phyloP scores from a whole-genome alignment of 1,139 yeast species.

The Yamadazyma buinensis region DNA sequence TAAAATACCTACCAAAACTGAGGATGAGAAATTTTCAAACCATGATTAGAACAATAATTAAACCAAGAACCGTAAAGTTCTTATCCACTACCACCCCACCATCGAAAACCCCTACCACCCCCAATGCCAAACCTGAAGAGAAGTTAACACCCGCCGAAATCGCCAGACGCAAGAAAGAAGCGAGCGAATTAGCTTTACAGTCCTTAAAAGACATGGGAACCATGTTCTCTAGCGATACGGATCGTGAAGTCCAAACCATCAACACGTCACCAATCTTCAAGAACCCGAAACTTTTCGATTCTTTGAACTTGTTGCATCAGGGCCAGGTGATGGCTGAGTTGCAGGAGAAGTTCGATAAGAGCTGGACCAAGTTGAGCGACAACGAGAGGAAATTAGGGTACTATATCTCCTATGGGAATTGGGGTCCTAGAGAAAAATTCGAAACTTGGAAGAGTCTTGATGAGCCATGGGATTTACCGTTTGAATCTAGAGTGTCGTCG shows the following conservation, averaged over 20 bases:
- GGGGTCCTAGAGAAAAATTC: conserved; percentile 62
- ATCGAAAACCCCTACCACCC: not conserved
- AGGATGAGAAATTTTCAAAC: conserved; percentile 1
- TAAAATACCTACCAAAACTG: no score
- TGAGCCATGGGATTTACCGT: conserved; percentile 55
- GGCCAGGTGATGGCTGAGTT: conserved; percentile 55
- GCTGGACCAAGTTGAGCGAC: conserved; percentile 45
- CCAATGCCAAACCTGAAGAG: conserved; percentile 1
- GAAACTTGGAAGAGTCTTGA: conserved; percentile 32
- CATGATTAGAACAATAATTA: conserved; percentile 1
- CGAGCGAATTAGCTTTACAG: conserved; percentile 41
- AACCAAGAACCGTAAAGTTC: not conserved
- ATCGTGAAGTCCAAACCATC: conserved; percentile 46
- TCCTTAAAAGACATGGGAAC: conserved; percentile 42
- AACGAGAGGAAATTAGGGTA: conserved; percentile 51
- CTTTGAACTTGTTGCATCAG: conserved; percentile 51
- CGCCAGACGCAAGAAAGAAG: conserved; percentile 22
- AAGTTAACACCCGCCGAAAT: conserved; percentile 11
- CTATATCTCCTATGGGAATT: conserved; percentile 58
- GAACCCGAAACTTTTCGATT: conserved; percentile 42
- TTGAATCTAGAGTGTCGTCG: conserved; percentile 31
- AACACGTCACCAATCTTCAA: conserved; percentile 51
- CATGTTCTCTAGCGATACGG: conserved; percentile 26
- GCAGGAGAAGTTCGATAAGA: conserved; percentile 47
- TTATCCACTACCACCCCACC: conserved; percentile 1